Base-by-base conservation (phyloP, 1,139 yeast genomes). In the Blastobotrys apis region DNA sequence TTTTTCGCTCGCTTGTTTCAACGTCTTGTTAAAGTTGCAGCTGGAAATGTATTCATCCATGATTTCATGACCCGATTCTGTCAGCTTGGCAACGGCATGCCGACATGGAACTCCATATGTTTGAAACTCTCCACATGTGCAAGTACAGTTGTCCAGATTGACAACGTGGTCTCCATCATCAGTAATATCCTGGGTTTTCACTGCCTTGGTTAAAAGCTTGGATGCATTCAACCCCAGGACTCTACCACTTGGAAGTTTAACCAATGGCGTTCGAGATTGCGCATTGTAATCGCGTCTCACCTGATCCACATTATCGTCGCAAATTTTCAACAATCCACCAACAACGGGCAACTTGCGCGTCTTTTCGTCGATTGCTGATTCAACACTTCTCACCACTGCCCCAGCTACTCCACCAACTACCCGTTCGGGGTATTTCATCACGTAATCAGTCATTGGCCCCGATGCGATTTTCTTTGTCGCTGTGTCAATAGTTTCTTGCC, bases 51-150 rank as follows among this genome's bases (percentile, higher is more conserved):
- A n/a, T n/a, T n/a, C n/a, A n/a, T n/a, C n/a, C n/a, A n/a, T n/a
- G n/a, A n/a, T n/a, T n/a, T n/a, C n/a, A n/a, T n/a, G n/a, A n/a
- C n/a, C n/a, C n/a, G n/a, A n/a, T n/a, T n/a, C n/a, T n/a, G n/a
- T n/a, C n/a, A n/a, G n/a, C n/a, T n/a, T n/a, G n/a, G n/a, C n/a
- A n/a, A n/a, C n/a, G n/a, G 30, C 39, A 35, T 35, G 39, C 15
- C 19, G 17, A n/a, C 39, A 35, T 35, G 39, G 39, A 3, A 35
- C 9, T 4, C 39, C 39, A 35, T 21, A 4, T 5, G 8, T 5
- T 23, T 35, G 39, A 10, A 22, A 35, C n/a, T 21, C 19, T 5
- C 30, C 31, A 16, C 39, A 35, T 8, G 30, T n/a, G 23, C 39
- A 35, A 5, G 3, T 35, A 12, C 17, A 12, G 13, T 23, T 22